Percentiles rank a stretch among this genome's conserved stretches.
Evolutionary conservation across 108 stramenopile genomes (phyloP).

Genomic region (Skeletonema potamos): DNA sequence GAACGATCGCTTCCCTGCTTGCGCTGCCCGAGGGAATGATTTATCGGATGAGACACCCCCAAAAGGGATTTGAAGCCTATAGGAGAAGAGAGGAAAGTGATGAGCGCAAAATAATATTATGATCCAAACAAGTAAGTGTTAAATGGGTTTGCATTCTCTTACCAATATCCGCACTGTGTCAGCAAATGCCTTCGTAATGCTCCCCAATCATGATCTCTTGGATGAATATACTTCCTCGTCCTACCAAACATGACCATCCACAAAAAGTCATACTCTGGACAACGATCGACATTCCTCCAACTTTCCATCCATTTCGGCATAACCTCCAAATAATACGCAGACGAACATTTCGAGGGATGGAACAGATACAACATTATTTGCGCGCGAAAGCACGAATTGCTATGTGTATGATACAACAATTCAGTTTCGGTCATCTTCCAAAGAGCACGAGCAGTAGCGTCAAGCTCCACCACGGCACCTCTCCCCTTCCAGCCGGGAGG

Average conservation of each 20-base stretch:
- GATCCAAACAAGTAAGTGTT: no score
- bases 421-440: slow-evolving; percentile 75
- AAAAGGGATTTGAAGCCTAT: slow-evolving; percentile 70
- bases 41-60: slow-evolving; percentile 78
- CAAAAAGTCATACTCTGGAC: slow-evolving; percentile 84
- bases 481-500: slow-evolving; percentile 36
- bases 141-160: neutral
- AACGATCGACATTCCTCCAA: slow-evolving; percentile 84
- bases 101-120: no score
- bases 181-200: slow-evolving; percentile 69
- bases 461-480: neutral
- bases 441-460: slow-evolving; percentile 62
- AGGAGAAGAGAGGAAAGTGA: neutral
- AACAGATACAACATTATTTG: slow-evolving; percentile 79
- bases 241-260: slow-evolving; percentile 85
- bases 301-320: slow-evolving; percentile 75
- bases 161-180: slow-evolving; percentile 79
- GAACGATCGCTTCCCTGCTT: slow-evolving; percentile 59
- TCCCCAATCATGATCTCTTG: slow-evolving; percentile 66
- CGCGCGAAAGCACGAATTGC: slow-evolving; percentile 81
- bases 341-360: slow-evolving; percentile 73
- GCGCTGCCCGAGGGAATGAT: slow-evolving; percentile 63
- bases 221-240: slow-evolving; percentile 73
- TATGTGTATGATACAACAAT: slow-evolving; percentile 78
- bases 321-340: slow-evolving; percentile 60